A percentile compares a stretch with the other conserved stretches of the same genome.
Evolutionary conservation across 2,329 filamentous ascomycete genomes (phyloP).

Genomic region (Cladophialophora exuberans): DNA sequence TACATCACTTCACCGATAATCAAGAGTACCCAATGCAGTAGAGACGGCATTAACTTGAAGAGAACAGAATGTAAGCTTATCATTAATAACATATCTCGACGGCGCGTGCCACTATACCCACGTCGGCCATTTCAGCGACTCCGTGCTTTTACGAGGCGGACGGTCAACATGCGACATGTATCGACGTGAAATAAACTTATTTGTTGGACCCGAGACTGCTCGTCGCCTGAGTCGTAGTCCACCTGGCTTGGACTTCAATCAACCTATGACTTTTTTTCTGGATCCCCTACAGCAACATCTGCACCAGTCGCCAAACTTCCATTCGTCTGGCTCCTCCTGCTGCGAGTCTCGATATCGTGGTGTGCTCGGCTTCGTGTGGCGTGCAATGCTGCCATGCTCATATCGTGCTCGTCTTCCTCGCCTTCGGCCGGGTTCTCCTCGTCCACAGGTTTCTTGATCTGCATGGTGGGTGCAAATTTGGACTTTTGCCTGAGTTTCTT

Average conservation of each 20-base stretch:
- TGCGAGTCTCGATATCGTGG: slow-evolving; percentile 22
- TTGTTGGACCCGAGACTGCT: too few relatives aligned
- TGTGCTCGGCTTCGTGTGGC: slow-evolving; percentile 31
- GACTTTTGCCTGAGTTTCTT: slow-evolving; percentile 33
- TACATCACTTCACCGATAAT: too few relatives aligned
- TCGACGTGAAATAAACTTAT: too few relatives aligned
- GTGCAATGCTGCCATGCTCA: slow-evolving; percentile 29
- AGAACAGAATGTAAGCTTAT: too few relatives aligned
- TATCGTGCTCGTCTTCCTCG: slow-evolving; percentile 19
- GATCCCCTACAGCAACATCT: neutral
- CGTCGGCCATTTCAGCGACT: too few relatives aligned
- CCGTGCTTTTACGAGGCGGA: too few relatives aligned
- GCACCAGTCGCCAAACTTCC: slow-evolving; percentile 1
- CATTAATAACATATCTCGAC: too few relatives aligned
- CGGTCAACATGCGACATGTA: too few relatives aligned
- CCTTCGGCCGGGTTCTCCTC: slow-evolving; percentile 36
- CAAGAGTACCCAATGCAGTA: too few relatives aligned
- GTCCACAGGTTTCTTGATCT: slow-evolving; percentile 51
- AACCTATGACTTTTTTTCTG: slow-evolving; percentile 10
- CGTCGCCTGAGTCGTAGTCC: too few relatives aligned
- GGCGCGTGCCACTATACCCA: too few relatives aligned
- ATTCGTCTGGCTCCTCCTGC: slow-evolving; percentile 18
- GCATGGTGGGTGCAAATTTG: slow-evolving; percentile 47
- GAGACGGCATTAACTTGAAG: too few relatives aligned
- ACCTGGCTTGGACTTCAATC: neutral